These are phyloP conservation scores for Pythium folliculosum DNA, from an alignment of 352 stramenopile genomes.

Conservation along the genomic window DNA sequence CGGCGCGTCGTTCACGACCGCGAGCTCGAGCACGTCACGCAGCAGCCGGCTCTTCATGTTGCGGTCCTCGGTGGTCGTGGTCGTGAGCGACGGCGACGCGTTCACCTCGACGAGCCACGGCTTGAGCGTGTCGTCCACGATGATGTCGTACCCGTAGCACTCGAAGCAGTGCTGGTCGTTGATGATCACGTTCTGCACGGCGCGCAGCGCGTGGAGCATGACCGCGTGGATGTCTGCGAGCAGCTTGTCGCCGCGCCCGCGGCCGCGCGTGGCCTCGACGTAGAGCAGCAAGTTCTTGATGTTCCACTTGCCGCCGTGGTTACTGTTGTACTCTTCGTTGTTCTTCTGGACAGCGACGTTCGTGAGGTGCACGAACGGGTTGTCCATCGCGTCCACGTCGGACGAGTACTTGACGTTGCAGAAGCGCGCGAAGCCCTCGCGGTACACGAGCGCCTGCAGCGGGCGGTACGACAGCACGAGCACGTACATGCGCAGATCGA, in stretches of 20 bases:
- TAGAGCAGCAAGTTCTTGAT: constrained; percentile 87
- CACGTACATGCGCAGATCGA: constrained; percentile 92
- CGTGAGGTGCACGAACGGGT: constrained; percentile 89
- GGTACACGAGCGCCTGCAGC: constrained; percentile 79
- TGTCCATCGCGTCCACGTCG: constrained; percentile 86
- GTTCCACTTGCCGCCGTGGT: constrained; percentile 91
- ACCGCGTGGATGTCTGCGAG: constrained; percentile 71
- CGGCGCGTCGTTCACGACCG: constrained; percentile 46
- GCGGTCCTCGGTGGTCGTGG: constrained; percentile 67
- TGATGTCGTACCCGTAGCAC: constrained; percentile 95
- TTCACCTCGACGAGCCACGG: constrained; percentile 93
- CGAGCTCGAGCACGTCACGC: constrained; percentile 71
- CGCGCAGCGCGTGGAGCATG: constrained; percentile 83
- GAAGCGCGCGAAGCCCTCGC: constrained; percentile 92
- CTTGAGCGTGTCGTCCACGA: constrained; percentile 91
- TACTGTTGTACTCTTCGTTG: constrained; percentile 91
- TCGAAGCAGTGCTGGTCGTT: constrained; percentile 95
- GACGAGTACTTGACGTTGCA: constrained; percentile 91
- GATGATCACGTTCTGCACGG: constrained; percentile 93
- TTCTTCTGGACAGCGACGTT: constrained; percentile 92
- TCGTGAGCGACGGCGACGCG: constrained; percentile 71
- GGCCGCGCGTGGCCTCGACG: constrained; percentile 69
- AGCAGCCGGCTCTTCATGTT: constrained; percentile 81
- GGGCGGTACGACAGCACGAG: constrained; percentile 89
- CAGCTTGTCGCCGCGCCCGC: constrained; percentile 56